Conservation (phyloP, 306 rosid species). For the Dryas octopetala region DNA sequence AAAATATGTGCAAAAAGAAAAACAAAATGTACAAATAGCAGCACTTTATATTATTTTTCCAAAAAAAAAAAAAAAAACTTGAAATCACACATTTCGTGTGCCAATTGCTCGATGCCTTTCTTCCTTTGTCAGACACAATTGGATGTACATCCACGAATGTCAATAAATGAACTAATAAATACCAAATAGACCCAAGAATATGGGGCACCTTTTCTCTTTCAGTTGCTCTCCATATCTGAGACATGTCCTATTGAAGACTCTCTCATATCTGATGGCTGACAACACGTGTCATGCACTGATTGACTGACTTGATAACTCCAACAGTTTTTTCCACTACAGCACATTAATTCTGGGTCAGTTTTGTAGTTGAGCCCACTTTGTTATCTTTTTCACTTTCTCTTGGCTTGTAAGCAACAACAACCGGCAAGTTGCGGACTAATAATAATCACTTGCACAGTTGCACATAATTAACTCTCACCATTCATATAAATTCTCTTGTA, state of each 20-base stretch:
- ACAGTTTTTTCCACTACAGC: neutral
- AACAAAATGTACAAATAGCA: too few relatives aligned
- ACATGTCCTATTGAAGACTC: too few relatives aligned
- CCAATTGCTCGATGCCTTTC: neutral
- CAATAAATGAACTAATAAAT: neutral
- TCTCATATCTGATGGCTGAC: neutral
- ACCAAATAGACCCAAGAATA: neutral
- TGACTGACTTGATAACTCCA: neutral
- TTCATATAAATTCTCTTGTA: neutral
- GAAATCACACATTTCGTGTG: neutral
- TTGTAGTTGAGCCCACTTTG: neutral
- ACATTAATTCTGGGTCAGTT: neutral
- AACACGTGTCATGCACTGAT: neutral
- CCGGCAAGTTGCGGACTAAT: conserved; percentile 5
- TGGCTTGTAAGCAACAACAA: conserved; percentile 25
- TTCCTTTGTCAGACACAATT: too few relatives aligned
- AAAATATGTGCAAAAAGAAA: too few relatives aligned
- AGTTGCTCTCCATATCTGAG: neutral
- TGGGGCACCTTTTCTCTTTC: neutral
- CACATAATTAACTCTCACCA: neutral
- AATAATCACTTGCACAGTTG: neutral
- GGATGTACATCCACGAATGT: neutral
- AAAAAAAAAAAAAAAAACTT: neutral
- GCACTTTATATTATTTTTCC: too few relatives aligned
- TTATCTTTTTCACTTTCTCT: conserved; percentile 1